Evolutionary conservation across 2,329 filamentous ascomycete species (phyloP), one percentile per base, ranked within the genome.

Genomic region (Cordyceps sp.): DNA sequence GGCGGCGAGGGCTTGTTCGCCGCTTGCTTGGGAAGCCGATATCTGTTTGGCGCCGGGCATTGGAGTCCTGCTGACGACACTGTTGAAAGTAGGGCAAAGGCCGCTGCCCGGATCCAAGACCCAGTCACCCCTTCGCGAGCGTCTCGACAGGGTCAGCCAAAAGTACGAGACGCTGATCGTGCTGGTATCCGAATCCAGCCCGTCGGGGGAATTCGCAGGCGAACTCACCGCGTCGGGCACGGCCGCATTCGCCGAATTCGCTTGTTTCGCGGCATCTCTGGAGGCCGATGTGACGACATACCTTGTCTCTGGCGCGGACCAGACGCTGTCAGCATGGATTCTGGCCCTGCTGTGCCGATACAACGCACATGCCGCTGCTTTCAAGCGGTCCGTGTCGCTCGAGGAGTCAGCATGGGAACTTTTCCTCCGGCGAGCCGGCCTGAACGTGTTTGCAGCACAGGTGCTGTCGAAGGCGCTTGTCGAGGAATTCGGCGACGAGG

Each of bases 31-130:
- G 6, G 78, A 84, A 48, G 77, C 81, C 3, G 85, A 93, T 43
- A 52, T 93, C 4, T 67, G 78, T 1, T 43, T 86, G 5, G 81
- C 81, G 0, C 73, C 81, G 0, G 62, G 59, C 0, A 72, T 68
- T 0, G 84, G 80, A 0, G 55, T 93, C 3, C 50, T 93, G 1
- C 46, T 80, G 15, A 81, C 81, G 1, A 80, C 70, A 0, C 56
- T 86, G 5, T 70, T 86, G 37, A 73, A 77, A 40, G 62, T 79
- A 18, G 78, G 75, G 27, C 86, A 93, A 44, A 69, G 64, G 30
- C 61, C 77, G 3, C 59, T 85, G 0, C 81, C 82, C 0, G 50
- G 52, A 2, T 48, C 49, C 6, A 58, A 50, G 8, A 38, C 44
- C 0, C 48, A 55, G 23, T 55, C 61, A 4, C 54, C 57, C 12